phyloP scores from a whole-genome alignment of 139 green algal species.

The Coccomyxa sp. region DNA sequence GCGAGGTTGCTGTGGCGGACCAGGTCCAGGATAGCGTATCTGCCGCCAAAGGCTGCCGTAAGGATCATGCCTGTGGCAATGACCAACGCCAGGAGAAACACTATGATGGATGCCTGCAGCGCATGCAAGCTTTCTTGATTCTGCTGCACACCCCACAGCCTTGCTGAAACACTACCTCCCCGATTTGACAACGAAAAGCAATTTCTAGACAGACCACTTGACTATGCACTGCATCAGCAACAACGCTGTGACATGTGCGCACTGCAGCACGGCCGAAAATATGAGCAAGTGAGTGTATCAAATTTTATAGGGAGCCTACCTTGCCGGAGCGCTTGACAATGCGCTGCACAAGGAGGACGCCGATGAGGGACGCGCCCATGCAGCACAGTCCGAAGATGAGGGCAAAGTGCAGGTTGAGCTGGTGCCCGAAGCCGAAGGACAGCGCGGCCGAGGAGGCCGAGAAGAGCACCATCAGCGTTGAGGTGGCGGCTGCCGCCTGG shows the following conservation, averaged over 20 bases:
- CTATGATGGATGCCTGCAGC: conserved; percentile 22
- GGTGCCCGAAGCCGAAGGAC: conserved; percentile 22
- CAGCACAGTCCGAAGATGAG: conserved; percentile 13
- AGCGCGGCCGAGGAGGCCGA: conserved; percentile 22
- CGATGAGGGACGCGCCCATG: conserved; percentile 5
- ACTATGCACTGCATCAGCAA: neutral
- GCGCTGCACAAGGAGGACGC: conserved; percentile 7
- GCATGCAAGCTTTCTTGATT: neutral
- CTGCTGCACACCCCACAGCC: neutral
- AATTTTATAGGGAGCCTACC: neutral
- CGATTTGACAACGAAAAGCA: neutral
- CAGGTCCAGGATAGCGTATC: conserved; percentile 10
- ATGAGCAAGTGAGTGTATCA: neutral
- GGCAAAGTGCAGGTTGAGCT: conserved; percentile 26
- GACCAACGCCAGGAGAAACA: conserved; percentile 23
- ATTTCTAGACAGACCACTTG: no score
- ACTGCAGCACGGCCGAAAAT: no score
- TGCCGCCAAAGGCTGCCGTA: conserved; percentile 17
- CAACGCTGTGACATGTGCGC: neutral
- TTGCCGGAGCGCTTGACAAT: conserved; percentile 13
- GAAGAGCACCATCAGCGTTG: conserved; percentile 46
- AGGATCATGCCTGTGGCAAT: conserved; percentile 22
- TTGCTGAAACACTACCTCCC: neutral
- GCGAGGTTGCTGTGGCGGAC: neutral
- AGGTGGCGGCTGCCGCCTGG: conserved; percentile 31